These are phyloP conservation scores for Cordyceps tenuipes DNA, from an alignment of 2,329 filamentous ascomycete genomes.

Conservation along the genomic window DNA sequence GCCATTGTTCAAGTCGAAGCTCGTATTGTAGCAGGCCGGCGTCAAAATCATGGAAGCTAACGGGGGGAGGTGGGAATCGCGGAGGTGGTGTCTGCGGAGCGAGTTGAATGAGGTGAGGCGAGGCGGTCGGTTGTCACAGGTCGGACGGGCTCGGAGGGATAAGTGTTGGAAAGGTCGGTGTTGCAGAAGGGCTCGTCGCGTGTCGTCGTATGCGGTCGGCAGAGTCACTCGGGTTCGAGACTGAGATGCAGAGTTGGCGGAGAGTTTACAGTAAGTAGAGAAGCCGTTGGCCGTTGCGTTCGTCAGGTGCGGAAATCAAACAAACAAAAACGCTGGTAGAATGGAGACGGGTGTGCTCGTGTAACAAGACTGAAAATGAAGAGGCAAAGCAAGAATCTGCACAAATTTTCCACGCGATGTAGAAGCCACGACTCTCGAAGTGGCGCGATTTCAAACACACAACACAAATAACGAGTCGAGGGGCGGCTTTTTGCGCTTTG, in stretches of 20 bases:
- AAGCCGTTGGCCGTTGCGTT: constrained; percentile 9
- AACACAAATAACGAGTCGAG: background rate
- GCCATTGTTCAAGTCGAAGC: constrained; percentile 46
- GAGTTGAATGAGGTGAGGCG: background rate
- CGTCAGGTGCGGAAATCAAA: constrained; percentile 7
- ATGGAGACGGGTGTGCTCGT: background rate
- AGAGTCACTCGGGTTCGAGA: background rate
- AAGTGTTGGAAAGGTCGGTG: background rate
- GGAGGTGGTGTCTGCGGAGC: background rate
- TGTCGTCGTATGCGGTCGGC: background rate
- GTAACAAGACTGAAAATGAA: background rate
- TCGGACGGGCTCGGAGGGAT: background rate
- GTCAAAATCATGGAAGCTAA: constrained; percentile 46
- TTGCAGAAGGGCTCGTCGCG: background rate
- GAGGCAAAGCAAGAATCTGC: background rate
- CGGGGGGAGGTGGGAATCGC: constrained; percentile 13
- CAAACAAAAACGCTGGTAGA: background rate
- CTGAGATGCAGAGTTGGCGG: background rate
- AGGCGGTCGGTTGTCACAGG: background rate
- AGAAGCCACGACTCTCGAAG: background rate
- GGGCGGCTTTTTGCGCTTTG: constrained; percentile 6
- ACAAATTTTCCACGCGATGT: background rate
- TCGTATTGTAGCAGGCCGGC: constrained; percentile 32
- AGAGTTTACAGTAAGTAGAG: background rate
- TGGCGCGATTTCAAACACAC: background rate